Conservation (phyloP, 768 basidiomycete species). For the Hygrocybe punicea region DNA sequence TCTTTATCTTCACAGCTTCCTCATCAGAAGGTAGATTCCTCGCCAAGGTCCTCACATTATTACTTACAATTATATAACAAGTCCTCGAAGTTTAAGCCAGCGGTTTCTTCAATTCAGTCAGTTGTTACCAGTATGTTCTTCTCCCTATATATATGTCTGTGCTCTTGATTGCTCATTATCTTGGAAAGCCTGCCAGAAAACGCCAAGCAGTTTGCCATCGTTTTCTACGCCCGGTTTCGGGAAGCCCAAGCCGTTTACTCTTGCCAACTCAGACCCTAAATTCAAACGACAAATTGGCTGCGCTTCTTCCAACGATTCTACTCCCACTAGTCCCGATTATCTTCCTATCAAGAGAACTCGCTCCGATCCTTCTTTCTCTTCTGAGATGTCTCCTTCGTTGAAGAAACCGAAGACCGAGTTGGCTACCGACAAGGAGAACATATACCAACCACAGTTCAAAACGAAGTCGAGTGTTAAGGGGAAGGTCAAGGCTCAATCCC, state of each 20-base stretch:
- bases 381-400: slow-evolving; percentile 14
- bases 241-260: slow-evolving; percentile 2
- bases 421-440: slow-evolving; percentile 15
- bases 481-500: background rate
- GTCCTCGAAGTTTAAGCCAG: slow-evolving; percentile 48
- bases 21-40: slow-evolving; percentile 19
- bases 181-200: background rate
- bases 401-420: slow-evolving; percentile 14
- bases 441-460: slow-evolving; percentile 7
- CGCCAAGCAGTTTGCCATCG: slow-evolving; percentile 3
- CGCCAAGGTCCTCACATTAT: background rate
- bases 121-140: background rate
- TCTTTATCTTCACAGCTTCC: slow-evolving; percentile 8
- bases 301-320: slow-evolving; percentile 4
- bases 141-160: background rate
- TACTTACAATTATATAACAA: slow-evolving; percentile 9
- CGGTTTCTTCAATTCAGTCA: slow-evolving; percentile 17
- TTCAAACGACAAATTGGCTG: background rate
- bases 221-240: slow-evolving; percentile 14
- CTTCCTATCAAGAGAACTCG: slow-evolving; percentile 14
- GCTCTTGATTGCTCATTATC: background rate
- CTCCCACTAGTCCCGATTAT: background rate
- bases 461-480: slow-evolving; percentile 2
- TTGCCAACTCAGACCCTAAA: background rate
- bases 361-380: slow-evolving; percentile 14